phyloP scores from a whole-genome alignment of 805 yeast species.

The Ogataea glucozyma region DNA sequence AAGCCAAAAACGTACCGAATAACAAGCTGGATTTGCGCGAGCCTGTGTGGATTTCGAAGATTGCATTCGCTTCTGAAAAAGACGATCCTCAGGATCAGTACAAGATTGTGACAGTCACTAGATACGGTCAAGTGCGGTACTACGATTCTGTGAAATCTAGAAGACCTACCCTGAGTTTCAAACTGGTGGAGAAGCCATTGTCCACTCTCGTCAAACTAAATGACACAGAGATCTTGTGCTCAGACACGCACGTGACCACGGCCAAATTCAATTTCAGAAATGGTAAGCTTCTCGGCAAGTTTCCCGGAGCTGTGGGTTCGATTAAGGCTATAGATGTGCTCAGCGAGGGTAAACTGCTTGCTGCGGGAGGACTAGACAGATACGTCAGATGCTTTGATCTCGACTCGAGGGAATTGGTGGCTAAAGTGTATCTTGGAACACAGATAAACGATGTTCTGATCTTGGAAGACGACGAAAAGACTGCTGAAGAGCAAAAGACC shows the following conservation, averaged over 20 bases:
- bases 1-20: slow-evolving; percentile 81
- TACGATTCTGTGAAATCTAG: slow-evolving; percentile 71
- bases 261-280: slow-evolving; percentile 52
- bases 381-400: slow-evolving; percentile 77
- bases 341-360: slow-evolving; percentile 46
- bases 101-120: slow-evolving; percentile 65
- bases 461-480: slow-evolving; percentile 44
- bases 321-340: slow-evolving; percentile 44
- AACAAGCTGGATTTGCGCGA: slow-evolving; percentile 76
- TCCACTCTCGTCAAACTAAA: slow-evolving; percentile 40
- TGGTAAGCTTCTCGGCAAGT: slow-evolving; percentile 66
- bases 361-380: slow-evolving; percentile 85
- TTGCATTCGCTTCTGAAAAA: slow-evolving; percentile 42
- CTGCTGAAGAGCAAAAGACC: slow-evolving; percentile 32
- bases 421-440: slow-evolving; percentile 75
- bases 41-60: slow-evolving; percentile 74
- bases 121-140: slow-evolving; percentile 71
- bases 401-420: slow-evolving; percentile 55
- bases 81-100: slow-evolving; percentile 41
- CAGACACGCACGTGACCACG: slow-evolving; percentile 71
- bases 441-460: slow-evolving; percentile 58
- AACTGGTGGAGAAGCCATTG: slow-evolving; percentile 57
- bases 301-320: slow-evolving; percentile 76
- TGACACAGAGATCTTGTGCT: slow-evolving; percentile 54
- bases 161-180: slow-evolving; percentile 62